phyloP scores from a whole-genome alignment of 225 moss, liverwort and hornwort species.

The Asterella californica region DNA sequence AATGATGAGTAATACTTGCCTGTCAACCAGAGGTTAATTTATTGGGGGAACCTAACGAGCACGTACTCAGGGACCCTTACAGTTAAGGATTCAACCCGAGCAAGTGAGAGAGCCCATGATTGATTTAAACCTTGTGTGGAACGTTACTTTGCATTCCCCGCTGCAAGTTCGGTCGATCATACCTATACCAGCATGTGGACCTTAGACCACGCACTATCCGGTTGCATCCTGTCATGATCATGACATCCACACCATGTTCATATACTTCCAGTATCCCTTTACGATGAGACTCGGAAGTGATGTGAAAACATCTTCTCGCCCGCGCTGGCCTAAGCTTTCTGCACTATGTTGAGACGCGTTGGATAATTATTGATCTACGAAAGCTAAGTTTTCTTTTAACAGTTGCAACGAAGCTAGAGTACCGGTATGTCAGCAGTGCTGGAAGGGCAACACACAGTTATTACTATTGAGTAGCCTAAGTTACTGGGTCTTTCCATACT shows the following conservation, averaged over 20 bases:
- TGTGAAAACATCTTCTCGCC: neutral
- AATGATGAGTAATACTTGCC: no score
- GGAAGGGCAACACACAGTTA: neutral
- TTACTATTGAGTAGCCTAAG: no score
- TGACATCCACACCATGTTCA: neutral
- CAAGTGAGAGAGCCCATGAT: no score
- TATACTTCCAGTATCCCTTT: neutral
- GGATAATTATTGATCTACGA: neutral
- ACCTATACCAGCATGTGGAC: neutral
- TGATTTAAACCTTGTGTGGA: no score
- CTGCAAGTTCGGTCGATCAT: neutral
- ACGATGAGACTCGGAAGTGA: neutral
- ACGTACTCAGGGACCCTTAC: no score
- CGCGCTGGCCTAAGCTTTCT: neutral
- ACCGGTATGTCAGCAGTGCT: neutral
- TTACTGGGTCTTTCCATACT: neutral
- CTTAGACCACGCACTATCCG: neutral
- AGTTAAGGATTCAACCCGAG: no score
- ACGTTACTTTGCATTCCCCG: no score
- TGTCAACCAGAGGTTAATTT: no score
- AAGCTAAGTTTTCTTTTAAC: neutral
- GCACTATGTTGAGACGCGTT: neutral
- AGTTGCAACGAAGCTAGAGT: neutral
- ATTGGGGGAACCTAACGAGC: no score
- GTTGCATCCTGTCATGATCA: neutral